Evolutionary conservation across 345 rosid genomes (phyloP).

Genomic region (Lagerstroemia speciosa): DNA sequence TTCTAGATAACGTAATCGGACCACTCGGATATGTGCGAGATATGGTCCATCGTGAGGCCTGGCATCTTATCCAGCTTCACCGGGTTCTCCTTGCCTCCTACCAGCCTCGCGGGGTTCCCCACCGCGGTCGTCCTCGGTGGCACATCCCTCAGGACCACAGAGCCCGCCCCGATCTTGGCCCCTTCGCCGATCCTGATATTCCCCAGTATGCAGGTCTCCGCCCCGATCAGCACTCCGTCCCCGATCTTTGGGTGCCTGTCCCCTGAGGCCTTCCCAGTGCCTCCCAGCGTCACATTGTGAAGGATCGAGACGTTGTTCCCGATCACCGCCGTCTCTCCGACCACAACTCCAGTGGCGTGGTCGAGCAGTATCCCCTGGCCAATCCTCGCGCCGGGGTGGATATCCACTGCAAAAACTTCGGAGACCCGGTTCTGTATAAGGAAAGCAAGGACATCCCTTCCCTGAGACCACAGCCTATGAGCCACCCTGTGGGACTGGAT

Average conservation of each 20-base stretch:
- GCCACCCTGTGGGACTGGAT: conserved; percentile 77
- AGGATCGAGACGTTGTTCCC: conserved; percentile 84
- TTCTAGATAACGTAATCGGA: conserved; percentile 83
- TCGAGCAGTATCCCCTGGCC: conserved; percentile 72
- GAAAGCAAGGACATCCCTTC: conserved; percentile 48
- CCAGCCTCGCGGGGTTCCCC: conserved; percentile 83
- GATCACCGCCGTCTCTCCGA: conserved; percentile 89
- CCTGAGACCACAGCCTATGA: conserved; percentile 63
- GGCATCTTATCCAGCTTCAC: conserved; percentile 65
- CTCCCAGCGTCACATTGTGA: conserved; percentile 87
- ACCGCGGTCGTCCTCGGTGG: conserved; percentile 81
- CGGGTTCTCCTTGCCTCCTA: conserved; percentile 90
- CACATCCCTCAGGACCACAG: conserved; percentile 75
- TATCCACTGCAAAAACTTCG: conserved; percentile 71
- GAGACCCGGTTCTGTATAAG: conserved; percentile 72
- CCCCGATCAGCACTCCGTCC: conserved; percentile 88
- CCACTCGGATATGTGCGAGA: conserved; percentile 71
- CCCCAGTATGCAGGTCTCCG: conserved; percentile 87
- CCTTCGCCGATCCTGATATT: conserved; percentile 85
- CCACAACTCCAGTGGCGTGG: conserved; percentile 75
- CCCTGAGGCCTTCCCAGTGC: conserved; percentile 75
- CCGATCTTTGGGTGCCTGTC: conserved; percentile 97
- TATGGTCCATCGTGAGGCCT: conserved; percentile 89
- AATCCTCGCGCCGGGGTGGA: conserved; percentile 86
- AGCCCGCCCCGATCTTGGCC: conserved; percentile 89